Evolutionary conservation across 345 rosid species (phyloP), one percentile per base, ranked within the genome.

Genomic region (Punica granatum): DNA sequence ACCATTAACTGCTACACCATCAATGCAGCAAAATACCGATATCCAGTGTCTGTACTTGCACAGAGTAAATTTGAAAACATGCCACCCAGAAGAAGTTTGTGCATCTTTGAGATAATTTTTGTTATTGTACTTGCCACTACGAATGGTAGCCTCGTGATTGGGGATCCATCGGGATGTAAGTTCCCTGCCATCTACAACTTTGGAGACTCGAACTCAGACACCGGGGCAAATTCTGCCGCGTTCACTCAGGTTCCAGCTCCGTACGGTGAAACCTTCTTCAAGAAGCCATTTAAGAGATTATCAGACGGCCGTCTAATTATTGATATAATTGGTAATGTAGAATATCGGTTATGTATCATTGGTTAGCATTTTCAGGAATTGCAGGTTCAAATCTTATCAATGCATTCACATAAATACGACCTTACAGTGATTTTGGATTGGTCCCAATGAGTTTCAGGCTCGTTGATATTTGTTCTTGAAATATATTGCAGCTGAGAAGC

Each of bases 171-270:
- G 3, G 11, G 25, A 8, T 58, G 74, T 46, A 23, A 39, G 2
- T 71, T 71, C 21, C 69, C 69, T 4, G 74, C 69, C 3, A 41
- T 71, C 18, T 71, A 65, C 80, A 84, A 83, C 75, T 90, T 88
- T 28, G 92, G 97, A 51, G 95, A 86, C 67, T 88, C 95, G 0
- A 88, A 84, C 67, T 86, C 92, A 0, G 97, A 90, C 73, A 88
- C 90, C 0, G 88, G 95, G 9, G 81, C 80, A 43, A 74, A 74
- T 14, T 70, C 66, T 16, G 89, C 92, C 35, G 89, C 61, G 14
- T 77, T 72, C 71, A 15, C 58, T 73, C 56, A 31, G 16, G 36
- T 85, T 32, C 77, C 71, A 18, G 79, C 70, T 48, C 88, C 92
- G 11, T 25, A 81, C 19, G 88, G 97, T 9, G 64, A 76, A 69